Percentiles rank a stretch among this genome's conserved stretches.
These are phyloP conservation scores for Scheffersomyces illinoinensis DNA, from an alignment of 1,139 yeast genomes.

Conservation along the genomic window DNA sequence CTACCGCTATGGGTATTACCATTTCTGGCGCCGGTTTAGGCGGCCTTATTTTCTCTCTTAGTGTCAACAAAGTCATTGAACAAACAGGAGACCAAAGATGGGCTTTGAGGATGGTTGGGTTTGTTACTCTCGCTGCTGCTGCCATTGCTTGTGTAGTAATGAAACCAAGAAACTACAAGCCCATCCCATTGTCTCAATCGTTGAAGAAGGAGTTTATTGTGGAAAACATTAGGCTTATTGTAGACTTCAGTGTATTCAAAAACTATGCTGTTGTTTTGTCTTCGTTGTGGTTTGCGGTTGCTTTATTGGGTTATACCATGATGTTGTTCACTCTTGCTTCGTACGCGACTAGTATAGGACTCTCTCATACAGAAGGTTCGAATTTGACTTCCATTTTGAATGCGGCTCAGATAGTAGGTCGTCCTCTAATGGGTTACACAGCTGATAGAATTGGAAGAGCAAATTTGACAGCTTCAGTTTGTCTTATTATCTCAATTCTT, in stretches of 20 bases:
- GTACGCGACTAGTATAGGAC: constrained; percentile 61
- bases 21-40: constrained; percentile 67
- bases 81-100: constrained; percentile 59
- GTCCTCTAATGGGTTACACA: constrained; percentile 60
- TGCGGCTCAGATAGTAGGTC: constrained; percentile 64
- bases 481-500: constrained; percentile 34
- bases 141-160: constrained; percentile 37
- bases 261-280: constrained; percentile 43
- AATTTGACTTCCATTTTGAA: constrained; percentile 61
- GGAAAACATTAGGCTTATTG: constrained; percentile 22
- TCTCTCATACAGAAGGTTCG: constrained; percentile 57
- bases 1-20: constrained; percentile 62
- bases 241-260: constrained; percentile 31
- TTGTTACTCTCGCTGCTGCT: constrained; percentile 47
- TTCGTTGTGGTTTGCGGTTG: constrained; percentile 57
- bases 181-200: constrained; percentile 24
- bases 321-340: constrained; percentile 62
- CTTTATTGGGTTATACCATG: constrained; percentile 58
- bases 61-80: constrained; percentile 47
- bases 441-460: constrained; percentile 63
- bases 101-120: constrained; percentile 65
- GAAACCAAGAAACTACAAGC: constrained; percentile 43
- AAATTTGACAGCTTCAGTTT: constrained; percentile 43
- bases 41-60: constrained; percentile 57
- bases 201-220: constrained; percentile 19